Evolutionary conservation across 2,329 filamentous ascomycete species (phyloP).

Genomic region (Chaetomium sp.): DNA sequence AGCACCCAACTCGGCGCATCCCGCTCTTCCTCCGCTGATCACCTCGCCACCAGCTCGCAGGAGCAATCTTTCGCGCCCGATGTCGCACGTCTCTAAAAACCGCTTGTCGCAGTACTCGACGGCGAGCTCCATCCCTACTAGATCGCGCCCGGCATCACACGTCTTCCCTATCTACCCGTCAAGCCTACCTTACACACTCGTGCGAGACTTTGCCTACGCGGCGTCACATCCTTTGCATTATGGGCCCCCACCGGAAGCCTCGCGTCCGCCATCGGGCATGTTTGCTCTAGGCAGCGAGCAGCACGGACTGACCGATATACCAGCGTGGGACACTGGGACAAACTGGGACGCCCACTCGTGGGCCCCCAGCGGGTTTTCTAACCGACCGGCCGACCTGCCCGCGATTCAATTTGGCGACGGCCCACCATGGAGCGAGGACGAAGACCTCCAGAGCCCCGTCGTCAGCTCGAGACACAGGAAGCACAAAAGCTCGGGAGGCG

Average conservation of each 20-base stretch:
- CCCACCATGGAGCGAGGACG: slow-evolving; percentile 90
- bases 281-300: slow-evolving; percentile 80
- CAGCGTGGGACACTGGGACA: slow-evolving; percentile 66
- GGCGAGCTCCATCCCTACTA: slow-evolving; percentile 53
- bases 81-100: slow-evolving; percentile 72
- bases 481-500: slow-evolving; percentile 63
- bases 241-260: slow-evolving; percentile 74
- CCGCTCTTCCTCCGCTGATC: slow-evolving; percentile 50
- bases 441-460: slow-evolving; percentile 87
- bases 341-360: slow-evolving; percentile 48
- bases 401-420: slow-evolving; percentile 82
- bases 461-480: slow-evolving; percentile 81
- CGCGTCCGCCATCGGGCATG: slow-evolving; percentile 63
- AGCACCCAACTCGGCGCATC: slow-evolving; percentile 44
- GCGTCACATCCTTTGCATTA: slow-evolving; percentile 81
- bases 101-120: slow-evolving; percentile 79
- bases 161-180: slow-evolving; percentile 79
- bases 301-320: slow-evolving; percentile 76
- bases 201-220: slow-evolving; percentile 94
- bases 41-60: slow-evolving; percentile 53
- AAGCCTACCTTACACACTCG: slow-evolving; percentile 78
- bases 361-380: slow-evolving; percentile 43
- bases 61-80: slow-evolving; percentile 57
- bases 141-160: slow-evolving; percentile 74
- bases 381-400: slow-evolving; percentile 64